Conservation (phyloP, 2,329 filamentous ascomycete species). For the Pseudogymnoascus sp. region DNA sequence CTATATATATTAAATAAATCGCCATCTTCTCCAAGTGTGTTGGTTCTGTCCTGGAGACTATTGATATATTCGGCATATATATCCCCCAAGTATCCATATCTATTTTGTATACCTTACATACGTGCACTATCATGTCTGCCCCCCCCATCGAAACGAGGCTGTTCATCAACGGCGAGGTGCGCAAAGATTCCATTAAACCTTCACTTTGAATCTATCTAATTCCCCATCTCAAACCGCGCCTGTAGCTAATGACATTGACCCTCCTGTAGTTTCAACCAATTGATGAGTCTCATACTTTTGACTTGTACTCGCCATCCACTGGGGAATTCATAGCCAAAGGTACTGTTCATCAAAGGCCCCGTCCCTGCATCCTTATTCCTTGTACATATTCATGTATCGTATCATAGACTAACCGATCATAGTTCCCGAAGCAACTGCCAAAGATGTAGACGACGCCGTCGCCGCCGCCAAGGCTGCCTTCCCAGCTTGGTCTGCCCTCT, state of each 20-base stretch:
- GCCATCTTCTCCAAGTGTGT: background rate
- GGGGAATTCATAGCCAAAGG: background rate
- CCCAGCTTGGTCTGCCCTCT: constrained; percentile 37
- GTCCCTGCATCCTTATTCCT: background rate
- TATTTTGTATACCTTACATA: background rate
- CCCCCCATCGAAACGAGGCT: constrained; percentile 8
- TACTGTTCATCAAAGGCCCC: background rate
- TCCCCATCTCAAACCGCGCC: background rate
- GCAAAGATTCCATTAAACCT: background rate
- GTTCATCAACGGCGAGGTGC: constrained; percentile 11
- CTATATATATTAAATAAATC: background rate
- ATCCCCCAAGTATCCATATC: background rate
- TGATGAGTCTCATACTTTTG: background rate
- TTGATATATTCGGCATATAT: background rate
- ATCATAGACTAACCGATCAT: background rate
- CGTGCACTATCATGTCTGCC: background rate
- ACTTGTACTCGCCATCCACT: background rate
- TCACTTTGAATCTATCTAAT: background rate
- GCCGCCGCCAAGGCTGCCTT: constrained; percentile 38
- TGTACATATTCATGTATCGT: background rate
- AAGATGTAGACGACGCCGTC: constrained; percentile 40
- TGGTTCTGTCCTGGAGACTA: background rate
- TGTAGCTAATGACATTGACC: background rate
- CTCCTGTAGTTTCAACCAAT: background rate
- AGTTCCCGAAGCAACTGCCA: constrained; percentile 33